Conservation (phyloP, 352 stramenopile genomes). For the Pythium brachiatum region DNA sequence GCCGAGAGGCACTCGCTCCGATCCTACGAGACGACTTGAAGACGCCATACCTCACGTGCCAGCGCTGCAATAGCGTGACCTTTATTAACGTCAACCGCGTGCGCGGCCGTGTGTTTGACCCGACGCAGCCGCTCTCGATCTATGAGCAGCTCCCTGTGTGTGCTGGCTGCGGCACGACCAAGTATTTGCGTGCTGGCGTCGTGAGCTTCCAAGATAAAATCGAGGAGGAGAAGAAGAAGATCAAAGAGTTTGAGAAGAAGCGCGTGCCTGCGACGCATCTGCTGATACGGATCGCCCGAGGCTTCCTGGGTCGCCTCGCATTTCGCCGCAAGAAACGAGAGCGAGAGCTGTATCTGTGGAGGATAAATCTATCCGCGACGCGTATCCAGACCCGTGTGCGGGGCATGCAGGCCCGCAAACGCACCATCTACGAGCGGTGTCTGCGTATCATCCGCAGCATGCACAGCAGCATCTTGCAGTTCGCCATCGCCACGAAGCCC, state of each 20-base stretch:
- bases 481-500: conserved; percentile 31
- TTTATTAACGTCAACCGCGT: conserved; percentile 69
- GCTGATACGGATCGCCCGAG: conserved; percentile 58
- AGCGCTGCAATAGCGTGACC: conserved; percentile 71
- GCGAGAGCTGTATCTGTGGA: conserved; percentile 45
- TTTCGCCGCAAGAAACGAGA: conserved; percentile 46
- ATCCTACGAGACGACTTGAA: conserved; percentile 29
- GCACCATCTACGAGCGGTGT: conserved; percentile 64
- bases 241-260: conserved; percentile 64
- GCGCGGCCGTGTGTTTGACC: conserved; percentile 16
- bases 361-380: conserved; percentile 48
- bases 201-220: conserved; percentile 81
- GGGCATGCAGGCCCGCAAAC: conserved; percentile 55
- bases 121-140: conserved; percentile 10
- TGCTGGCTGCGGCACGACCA: conserved; percentile 59
- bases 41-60: conserved; percentile 77
- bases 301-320: conserved; percentile 57
- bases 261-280: conserved; percentile 48
- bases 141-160: conserved; percentile 68
- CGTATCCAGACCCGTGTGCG: conserved; percentile 59
- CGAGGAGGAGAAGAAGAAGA: conserved; percentile 51
- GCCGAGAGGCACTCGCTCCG: conserved; percentile 5
- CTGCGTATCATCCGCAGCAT: conserved; percentile 55
- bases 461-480: conserved; percentile 47
- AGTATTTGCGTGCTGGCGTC: conserved; percentile 66